A percentile compares a stretch with the other conserved stretches of the same genome.
These are phyloP conservation scores for Lyophyllum shimeji DNA, from an alignment of 768 basidiomycete species.

Conservation along the genomic window DNA sequence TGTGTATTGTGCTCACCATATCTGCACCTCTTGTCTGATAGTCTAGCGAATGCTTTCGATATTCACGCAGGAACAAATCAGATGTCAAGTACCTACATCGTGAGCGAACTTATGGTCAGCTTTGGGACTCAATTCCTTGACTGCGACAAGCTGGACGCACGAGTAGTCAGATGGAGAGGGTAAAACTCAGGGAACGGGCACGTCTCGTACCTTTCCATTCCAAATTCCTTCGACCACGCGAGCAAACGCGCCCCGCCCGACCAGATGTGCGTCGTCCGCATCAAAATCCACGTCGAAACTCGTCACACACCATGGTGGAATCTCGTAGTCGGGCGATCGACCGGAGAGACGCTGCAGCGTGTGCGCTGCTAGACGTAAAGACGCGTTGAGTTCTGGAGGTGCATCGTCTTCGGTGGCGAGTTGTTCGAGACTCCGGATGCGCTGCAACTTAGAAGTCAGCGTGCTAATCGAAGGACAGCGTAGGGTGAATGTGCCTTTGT, in stretches of 20 bases:
- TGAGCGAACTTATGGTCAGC: slow-evolving; percentile 4
- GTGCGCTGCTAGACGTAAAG: slow-evolving; percentile 13
- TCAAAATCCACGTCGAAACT: slow-evolving; percentile 25
- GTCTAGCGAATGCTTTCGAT: slow-evolving; percentile 25
- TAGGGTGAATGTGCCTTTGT: slow-evolving; percentile 8
- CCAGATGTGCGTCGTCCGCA: slow-evolving; percentile 11
- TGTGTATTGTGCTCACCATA: slow-evolving; percentile 28
- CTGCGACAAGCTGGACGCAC: slow-evolving; percentile 22
- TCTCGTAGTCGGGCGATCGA: slow-evolving; percentile 14
- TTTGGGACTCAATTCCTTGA: slow-evolving; percentile 27
- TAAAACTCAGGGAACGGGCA: background rate
- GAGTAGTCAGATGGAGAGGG: background rate
- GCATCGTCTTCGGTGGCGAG: background rate
- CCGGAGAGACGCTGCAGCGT: slow-evolving; percentile 13
- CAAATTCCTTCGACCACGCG: slow-evolving; percentile 27
- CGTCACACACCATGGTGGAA: slow-evolving; percentile 24
- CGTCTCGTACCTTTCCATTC: slow-evolving; percentile 18
- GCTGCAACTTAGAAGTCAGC: slow-evolving; percentile 1
- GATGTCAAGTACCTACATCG: slow-evolving; percentile 2
- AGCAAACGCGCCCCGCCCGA: slow-evolving; percentile 27
- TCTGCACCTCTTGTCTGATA: slow-evolving; percentile 39
- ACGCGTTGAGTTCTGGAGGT: slow-evolving; percentile 7
- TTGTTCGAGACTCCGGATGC: background rate
- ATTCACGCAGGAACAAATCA: background rate
- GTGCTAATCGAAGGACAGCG: background rate